A percentile compares a stretch with the other conserved stretches of the same genome.
phyloP scores from a whole-genome alignment of 495 filamentous ascomycete species.

The Barbatosphaeria neglecta region DNA sequence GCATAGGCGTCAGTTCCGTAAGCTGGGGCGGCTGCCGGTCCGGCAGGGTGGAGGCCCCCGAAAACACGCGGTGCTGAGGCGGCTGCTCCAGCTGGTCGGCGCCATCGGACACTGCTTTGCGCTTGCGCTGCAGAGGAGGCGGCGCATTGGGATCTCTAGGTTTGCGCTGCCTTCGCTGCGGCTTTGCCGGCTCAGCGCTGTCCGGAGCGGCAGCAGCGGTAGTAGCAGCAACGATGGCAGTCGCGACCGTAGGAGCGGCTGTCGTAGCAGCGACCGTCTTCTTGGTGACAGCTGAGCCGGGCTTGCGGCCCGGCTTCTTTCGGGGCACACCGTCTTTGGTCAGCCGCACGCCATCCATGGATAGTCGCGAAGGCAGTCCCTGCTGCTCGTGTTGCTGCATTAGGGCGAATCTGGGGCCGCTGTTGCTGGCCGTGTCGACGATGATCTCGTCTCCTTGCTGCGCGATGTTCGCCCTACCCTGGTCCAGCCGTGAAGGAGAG shows the following conservation, averaged over 20 bases:
- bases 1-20: constrained; percentile 25
- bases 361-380: constrained; percentile 6
- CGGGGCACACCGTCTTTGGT: constrained; percentile 34
- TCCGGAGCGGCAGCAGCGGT: constrained; percentile 28
- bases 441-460: constrained; percentile 24
- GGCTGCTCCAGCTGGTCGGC: constrained; percentile 14
- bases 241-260: no score
- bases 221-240: no score
- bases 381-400: constrained; percentile 16
- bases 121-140: constrained; percentile 38
- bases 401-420: constrained; percentile 13
- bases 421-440: constrained; percentile 19
- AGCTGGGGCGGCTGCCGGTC: no score
- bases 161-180: constrained; percentile 39
- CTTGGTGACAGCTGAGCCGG: constrained; percentile 32
- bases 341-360: constrained; percentile 15
- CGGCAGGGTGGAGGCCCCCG: constrained; percentile 7
- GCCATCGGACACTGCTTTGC: constrained; percentile 28
- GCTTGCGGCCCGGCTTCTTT: constrained; percentile 41
- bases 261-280: no score
- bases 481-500: constrained; percentile 20
- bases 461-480: constrained; percentile 18
- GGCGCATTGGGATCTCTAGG: constrained; percentile 45
- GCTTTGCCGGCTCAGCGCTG: constrained; percentile 34
- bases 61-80: constrained; percentile 8